phyloP scores from a whole-genome alignment of 1,139 yeast species.

The Yamadazyma jaroonii region DNA sequence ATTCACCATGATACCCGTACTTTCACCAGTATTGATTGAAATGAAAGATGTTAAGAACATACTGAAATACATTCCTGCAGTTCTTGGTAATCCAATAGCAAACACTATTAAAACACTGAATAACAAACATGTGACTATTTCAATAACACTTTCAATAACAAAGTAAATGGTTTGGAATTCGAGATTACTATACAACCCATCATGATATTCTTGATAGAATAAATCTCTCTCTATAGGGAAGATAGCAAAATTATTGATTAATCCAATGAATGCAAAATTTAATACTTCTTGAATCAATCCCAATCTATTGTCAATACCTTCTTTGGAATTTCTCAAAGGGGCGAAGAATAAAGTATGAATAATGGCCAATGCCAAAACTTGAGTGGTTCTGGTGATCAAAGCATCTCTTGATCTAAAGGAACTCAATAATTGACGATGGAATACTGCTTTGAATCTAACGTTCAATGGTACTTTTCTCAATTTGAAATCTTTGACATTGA shows the following conservation, averaged over 20 bases:
- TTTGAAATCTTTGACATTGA: conserved; percentile 21
- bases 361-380: conserved; percentile 61
- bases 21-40: conserved; percentile 74
- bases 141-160: conserved; percentile 71
- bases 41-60: conserved; percentile 55
- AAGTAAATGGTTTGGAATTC: conserved; percentile 69
- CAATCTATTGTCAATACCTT: conserved; percentile 62
- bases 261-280: conserved; percentile 74
- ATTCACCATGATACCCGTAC: conserved; percentile 75
- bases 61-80: conserved; percentile 63
- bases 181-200: conserved; percentile 64
- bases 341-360: conserved; percentile 70
- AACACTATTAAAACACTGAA: conserved; percentile 64
- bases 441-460: conserved; percentile 28
- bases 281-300: conserved; percentile 76
- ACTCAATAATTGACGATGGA: conserved; percentile 39
- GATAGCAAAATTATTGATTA: conserved; percentile 70
- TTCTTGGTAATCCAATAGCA: conserved; percentile 72
- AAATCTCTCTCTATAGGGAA: conserved; percentile 73
- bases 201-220: conserved; percentile 77
- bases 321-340: conserved; percentile 56
- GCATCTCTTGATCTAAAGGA: conserved; percentile 61
- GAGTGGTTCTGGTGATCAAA: conserved; percentile 63
- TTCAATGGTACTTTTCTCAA: conserved; percentile 21
- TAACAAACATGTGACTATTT: conserved; percentile 55